A percentile compares a stretch with the other conserved stretches of the same genome.
These are phyloP conservation scores for Ophiostoma himal-ulmi DNA, from an alignment of 2,329 filamentous ascomycete species.

Conservation along the genomic window DNA sequence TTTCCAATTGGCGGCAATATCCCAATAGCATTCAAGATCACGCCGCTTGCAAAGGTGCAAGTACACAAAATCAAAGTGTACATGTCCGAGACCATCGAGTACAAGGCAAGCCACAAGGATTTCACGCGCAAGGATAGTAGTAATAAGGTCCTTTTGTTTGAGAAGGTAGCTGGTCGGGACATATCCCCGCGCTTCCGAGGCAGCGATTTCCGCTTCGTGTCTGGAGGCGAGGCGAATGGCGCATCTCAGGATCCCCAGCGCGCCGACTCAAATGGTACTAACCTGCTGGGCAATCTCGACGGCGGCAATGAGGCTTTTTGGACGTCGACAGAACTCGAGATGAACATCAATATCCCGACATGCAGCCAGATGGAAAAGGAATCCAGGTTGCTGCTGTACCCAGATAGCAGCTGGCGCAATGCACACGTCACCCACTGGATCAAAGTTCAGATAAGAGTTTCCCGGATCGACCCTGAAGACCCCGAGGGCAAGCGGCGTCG, in stretches of 20 bases:
- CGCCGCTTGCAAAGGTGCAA: slow-evolving; percentile 85
- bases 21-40: slow-evolving; percentile 90
- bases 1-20: slow-evolving; percentile 84
- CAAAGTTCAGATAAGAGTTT: slow-evolving; percentile 91
- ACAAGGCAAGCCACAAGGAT: slow-evolving; percentile 78
- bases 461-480: slow-evolving; percentile 72
- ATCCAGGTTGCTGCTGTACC: slow-evolving; percentile 61
- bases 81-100: slow-evolving; percentile 84
- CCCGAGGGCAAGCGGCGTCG: slow-evolving; percentile 65
- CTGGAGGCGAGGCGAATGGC: slow-evolving; percentile 68
- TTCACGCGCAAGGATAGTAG: slow-evolving; percentile 69
- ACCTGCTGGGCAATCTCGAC: slow-evolving; percentile 74
- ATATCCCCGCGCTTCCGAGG: slow-evolving; percentile 66
- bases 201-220: slow-evolving; percentile 69
- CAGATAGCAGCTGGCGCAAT: slow-evolving; percentile 89
- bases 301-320: slow-evolving; percentile 64
- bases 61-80: slow-evolving; percentile 89
- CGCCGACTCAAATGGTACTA: slow-evolving; percentile 43
- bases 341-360: slow-evolving; percentile 85
- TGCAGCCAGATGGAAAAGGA: slow-evolving; percentile 80
- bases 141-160: slow-evolving; percentile 78
- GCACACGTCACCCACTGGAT: slow-evolving; percentile 96
- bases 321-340: slow-evolving; percentile 89
- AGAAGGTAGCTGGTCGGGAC: slow-evolving; percentile 76
- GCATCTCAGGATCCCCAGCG: slow-evolving; percentile 42